phyloP scores from a whole-genome alignment of 2,329 filamentous ascomycete genomes.

The Neonectria ditissima region DNA sequence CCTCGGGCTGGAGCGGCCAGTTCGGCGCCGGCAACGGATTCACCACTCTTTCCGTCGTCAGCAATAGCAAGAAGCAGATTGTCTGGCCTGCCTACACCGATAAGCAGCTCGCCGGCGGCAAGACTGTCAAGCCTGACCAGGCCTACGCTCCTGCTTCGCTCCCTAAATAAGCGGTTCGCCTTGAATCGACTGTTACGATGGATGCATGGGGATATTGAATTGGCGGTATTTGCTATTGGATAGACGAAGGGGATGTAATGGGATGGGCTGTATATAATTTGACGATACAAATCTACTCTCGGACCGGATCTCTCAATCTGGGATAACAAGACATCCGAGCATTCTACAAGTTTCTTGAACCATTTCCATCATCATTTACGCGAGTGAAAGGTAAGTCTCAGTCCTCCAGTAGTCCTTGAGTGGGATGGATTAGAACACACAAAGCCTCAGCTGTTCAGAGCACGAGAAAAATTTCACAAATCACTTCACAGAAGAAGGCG shows the following conservation, averaged over 20 bases:
- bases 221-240: not conserved
- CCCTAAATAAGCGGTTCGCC: slow-evolving; percentile 26
- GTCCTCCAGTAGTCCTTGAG: no score
- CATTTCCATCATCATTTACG: not conserved
- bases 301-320: not conserved
- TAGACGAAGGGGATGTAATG: not conserved
- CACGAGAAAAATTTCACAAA: no score
- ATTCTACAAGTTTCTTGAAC: not conserved
- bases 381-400: no score
- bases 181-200: no score
- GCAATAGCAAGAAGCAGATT: slow-evolving; percentile 58
- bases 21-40: slow-evolving; percentile 65
- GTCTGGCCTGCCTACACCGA: slow-evolving; percentile 67
- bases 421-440: no score
- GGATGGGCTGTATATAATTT: slow-evolving; percentile 10
- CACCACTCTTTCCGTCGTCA: slow-evolving; percentile 64
- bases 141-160: slow-evolving; percentile 54
- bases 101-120: slow-evolving; percentile 57
- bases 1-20: slow-evolving; percentile 66
- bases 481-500: no score
- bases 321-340: slow-evolving; percentile 14
- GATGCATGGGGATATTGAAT: not conserved
- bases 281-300: not conserved
- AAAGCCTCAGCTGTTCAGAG: no score
- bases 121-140: slow-evolving; percentile 62